Evolutionary conservation across 176 grass and related monocot species (phyloP), one percentile per base, ranked within the genome.

Genomic region (Chrysopogon serrulatus): DNA sequence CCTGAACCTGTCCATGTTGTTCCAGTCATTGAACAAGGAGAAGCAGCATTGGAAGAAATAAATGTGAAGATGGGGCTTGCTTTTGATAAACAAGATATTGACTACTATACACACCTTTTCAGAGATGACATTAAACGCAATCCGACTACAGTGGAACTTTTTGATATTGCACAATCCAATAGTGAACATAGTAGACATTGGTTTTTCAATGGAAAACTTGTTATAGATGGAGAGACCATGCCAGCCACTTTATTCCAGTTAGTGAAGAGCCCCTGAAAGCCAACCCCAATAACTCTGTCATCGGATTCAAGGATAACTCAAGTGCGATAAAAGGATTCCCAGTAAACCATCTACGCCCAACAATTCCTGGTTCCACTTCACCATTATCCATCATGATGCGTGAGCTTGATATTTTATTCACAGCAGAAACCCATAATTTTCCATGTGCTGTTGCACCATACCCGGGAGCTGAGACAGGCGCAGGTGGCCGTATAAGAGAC

Each of bases 381-480:
- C 95, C 90, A 12, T 78, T 97, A 44, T 72, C 71, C 26, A 65
- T 82, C 26, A 76, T 88, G n/a, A 86, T 72, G 65, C 71, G 71
- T 3, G 92, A 97, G 36, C 86, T 97, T 82, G 95, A 94, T 76
- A 88, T 97, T 83, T 82, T 94, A 51, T 94, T 97, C 43, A 97
- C 95, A 43, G 88, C 92, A 72, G 95, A 97, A 87, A 97, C 95
- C 17, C 95, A 97, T 86, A 97, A 94, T 85, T 97, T 97, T 66
- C 95, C 95, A 18, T 97, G 95, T 89, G 95, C 95, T 68, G 86
- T 97, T 62, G 94, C 92, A 15, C 94, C 92, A 85, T 97, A 87
- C 44, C 94, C 90, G 68, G 92, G 90, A 42, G 94, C 94, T 12
- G 95, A 97, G 71, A 94, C 90, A 36, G 92, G 95, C 79, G 95